A percentile compares a stretch with the other conserved stretches of the same genome.
phyloP scores from a whole-genome alignment of 73 alveolate genomes.

The Durusdinium trenchii region DNA sequence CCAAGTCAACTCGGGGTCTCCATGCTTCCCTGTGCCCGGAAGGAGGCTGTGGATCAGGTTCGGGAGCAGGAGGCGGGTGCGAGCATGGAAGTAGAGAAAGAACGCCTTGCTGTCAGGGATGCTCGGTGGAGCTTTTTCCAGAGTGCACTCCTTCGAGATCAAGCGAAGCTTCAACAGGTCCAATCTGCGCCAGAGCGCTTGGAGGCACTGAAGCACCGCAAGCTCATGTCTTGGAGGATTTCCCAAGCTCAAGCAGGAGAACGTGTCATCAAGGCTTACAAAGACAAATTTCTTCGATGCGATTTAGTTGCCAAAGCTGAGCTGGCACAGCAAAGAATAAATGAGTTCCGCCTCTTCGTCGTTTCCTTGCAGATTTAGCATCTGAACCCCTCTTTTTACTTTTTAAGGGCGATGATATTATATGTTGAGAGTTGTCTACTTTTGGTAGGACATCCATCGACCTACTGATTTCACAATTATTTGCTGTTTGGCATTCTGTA shows the following conservation, averaged over 20 bases:
- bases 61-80: neutral
- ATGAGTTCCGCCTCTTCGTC: slow-evolving; percentile 4
- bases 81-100: neutral
- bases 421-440: neutral
- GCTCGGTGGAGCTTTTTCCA: neutral
- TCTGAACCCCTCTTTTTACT: too few relatives aligned
- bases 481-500: too few relatives aligned
- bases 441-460: neutral
- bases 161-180: neutral
- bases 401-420: too few relatives aligned
- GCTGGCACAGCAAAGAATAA: slow-evolving; percentile 18
- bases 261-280: neutral
- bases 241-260: neutral
- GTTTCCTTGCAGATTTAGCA: neutral
- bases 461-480: too few relatives aligned
- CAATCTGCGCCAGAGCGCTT: neutral
- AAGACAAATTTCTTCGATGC: neutral
- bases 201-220: neutral
- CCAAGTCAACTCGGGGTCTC: neutral
- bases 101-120: neutral
- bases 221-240: neutral
- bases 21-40: neutral
- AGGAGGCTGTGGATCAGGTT: neutral
- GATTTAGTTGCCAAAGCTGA: neutral
- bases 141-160: neutral